A percentile compares a stretch with the other conserved stretches of the same genome.
These are phyloP conservation scores for Amphicarpaea edgeworthii DNA, from an alignment of 306 rosid genomes.

Conservation along the genomic window DNA sequence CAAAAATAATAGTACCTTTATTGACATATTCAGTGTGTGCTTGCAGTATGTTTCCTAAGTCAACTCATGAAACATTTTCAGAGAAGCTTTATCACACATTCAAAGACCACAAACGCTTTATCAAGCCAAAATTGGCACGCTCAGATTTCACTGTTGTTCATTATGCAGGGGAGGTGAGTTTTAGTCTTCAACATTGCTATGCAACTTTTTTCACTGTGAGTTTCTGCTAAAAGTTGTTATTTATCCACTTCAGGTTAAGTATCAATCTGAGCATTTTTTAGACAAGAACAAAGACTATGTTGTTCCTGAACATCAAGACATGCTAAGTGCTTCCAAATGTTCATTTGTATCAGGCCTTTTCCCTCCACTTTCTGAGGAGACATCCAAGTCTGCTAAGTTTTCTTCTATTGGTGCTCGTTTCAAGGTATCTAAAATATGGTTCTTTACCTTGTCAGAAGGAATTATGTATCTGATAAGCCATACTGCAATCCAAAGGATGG, in stretches of 20 bases:
- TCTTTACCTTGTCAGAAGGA: slow-evolving; percentile 40
- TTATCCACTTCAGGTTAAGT: slow-evolving; percentile 72
- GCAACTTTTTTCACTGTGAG: slow-evolving; percentile 11
- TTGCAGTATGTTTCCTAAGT: slow-evolving; percentile 91
- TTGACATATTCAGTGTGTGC: slow-evolving; percentile 41
- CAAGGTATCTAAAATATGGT: slow-evolving; percentile 64
- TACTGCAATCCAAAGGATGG: slow-evolving; percentile 24
- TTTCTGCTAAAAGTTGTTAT: slow-evolving; percentile 40
- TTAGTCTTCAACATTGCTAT: slow-evolving; percentile 43
- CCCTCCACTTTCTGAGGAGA: slow-evolving; percentile 82
- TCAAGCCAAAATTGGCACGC: slow-evolving; percentile 90
- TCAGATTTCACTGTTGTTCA: slow-evolving; percentile 85
- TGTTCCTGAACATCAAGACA: slow-evolving; percentile 93
- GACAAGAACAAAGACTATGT: slow-evolving; percentile 97
- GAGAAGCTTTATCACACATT: slow-evolving; percentile 89
- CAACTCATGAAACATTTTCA: slow-evolving; percentile 90
- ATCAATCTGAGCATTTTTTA: slow-evolving; percentile 86
- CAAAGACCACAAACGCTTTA: slow-evolving; percentile 86
- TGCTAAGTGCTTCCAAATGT: slow-evolving; percentile 85
- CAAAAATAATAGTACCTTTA: neutral
- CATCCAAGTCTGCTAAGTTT: slow-evolving; percentile 83
- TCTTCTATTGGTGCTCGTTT: slow-evolving; percentile 94
- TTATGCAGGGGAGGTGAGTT: slow-evolving; percentile 92
- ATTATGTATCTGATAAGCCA: slow-evolving; percentile 43
- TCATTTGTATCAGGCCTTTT: slow-evolving; percentile 83